Conservation (phyloP, 2,329 filamentous ascomycete genomes). For the Alternaria sp. region DNA sequence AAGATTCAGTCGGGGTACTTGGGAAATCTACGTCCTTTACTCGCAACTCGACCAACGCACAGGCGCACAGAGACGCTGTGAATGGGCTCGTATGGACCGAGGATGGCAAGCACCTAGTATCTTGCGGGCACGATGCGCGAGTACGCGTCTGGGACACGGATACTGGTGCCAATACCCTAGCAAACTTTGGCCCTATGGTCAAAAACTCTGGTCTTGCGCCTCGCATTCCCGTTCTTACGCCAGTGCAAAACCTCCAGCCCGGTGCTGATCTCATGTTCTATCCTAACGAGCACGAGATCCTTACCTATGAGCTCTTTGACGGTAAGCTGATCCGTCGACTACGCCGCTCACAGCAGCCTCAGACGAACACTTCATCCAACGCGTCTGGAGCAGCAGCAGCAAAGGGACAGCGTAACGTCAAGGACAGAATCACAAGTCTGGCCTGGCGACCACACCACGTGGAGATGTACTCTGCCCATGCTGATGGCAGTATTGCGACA, state of each 20-base stretch:
- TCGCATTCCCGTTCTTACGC: constrained; percentile 62
- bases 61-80: constrained; percentile 81
- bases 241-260: constrained; percentile 64
- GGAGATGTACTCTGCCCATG: constrained; percentile 82
- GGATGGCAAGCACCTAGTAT: constrained; percentile 78
- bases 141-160: constrained; percentile 87
- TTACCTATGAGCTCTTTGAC: constrained; percentile 81
- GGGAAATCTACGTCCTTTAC: constrained; percentile 54
- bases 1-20: constrained; percentile 77
- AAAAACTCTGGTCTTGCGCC: constrained; percentile 68
- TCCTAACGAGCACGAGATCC: constrained; percentile 78
- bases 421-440: constrained; percentile 72
- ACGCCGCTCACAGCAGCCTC: constrained; percentile 65
- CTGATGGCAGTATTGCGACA: constrained; percentile 82
- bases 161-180: constrained; percentile 85
- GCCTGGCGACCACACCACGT: constrained; percentile 77
- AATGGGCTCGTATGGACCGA: constrained; percentile 88
- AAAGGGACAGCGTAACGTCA: constrained; percentile 52
- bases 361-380: constrained; percentile 16
- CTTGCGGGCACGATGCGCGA: constrained; percentile 81
- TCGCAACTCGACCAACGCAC: constrained; percentile 49
- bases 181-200: constrained; percentile 84
- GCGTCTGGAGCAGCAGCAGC: not conserved
- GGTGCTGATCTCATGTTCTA: constrained; percentile 77
- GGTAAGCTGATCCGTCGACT: constrained; percentile 77